A percentile compares a stretch with the other conserved stretches of the same genome.
Conservation (phyloP, 768 basidiomycete genomes). For the Strobilomyces confusus region DNA sequence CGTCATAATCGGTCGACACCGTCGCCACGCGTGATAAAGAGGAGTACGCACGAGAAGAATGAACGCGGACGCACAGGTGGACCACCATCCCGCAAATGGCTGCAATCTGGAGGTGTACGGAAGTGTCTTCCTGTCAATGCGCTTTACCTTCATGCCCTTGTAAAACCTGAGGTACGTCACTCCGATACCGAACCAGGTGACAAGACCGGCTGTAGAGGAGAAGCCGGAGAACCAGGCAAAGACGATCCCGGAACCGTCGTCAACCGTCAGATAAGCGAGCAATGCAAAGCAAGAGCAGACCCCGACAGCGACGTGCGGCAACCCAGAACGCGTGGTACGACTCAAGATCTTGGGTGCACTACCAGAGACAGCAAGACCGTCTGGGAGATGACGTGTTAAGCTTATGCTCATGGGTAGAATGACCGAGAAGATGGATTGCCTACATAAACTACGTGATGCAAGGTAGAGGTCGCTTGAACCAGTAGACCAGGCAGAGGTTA, state of each 20-base stretch:
- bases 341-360: slow-evolving; percentile 52
- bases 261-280: slow-evolving; percentile 40
- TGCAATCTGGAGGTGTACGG: too few relatives aligned
- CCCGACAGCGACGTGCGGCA: slow-evolving; percentile 42
- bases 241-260: slow-evolving; percentile 32
- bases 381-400: slow-evolving; percentile 29
- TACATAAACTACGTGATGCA: slow-evolving; percentile 3
- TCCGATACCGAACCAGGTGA: slow-evolving; percentile 44
- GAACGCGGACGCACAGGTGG: background rate
- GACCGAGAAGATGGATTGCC: background rate
- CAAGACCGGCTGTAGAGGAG: slow-evolving; percentile 38
- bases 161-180: slow-evolving; percentile 46
- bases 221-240: slow-evolving; percentile 40
- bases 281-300: slow-evolving; percentile 31
- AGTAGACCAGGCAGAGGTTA: slow-evolving; percentile 3
- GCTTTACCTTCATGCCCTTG: slow-evolving; percentile 33
- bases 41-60: background rate
- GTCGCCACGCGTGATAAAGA: too few relatives aligned
- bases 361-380: slow-evolving; percentile 50
- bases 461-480: background rate
- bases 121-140: too few relatives aligned
- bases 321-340: slow-evolving; percentile 34
- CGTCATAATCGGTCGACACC: too few relatives aligned
- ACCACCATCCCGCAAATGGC: too few relatives aligned
- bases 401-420: background rate